phyloP scores from a whole-genome alignment of 306 rosid genomes.

The Cicer yamashitae region DNA sequence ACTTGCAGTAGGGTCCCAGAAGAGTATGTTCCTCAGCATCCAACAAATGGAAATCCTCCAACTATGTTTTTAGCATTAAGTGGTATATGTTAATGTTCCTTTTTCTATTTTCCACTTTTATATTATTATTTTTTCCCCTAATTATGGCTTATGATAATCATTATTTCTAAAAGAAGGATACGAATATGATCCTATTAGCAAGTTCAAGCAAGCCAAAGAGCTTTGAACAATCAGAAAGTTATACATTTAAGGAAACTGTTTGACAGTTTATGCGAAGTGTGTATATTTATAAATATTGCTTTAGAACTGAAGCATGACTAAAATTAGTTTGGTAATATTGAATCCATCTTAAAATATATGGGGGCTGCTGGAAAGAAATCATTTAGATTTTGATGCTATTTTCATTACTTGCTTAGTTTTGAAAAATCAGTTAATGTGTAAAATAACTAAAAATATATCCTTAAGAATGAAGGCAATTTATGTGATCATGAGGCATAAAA shows the following conservation, averaged over 20 bases:
- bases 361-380: constrained; percentile 30
- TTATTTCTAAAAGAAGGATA: not conserved
- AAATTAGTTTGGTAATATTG: constrained; percentile 30
- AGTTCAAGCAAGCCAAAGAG: constrained; percentile 37
- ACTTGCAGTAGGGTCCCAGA: constrained; percentile 84
- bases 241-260: constrained; percentile 1
- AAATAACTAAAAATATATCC: constrained; percentile 20
- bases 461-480: constrained; percentile 9
- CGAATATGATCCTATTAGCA: constrained; percentile 4
- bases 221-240: not conserved
- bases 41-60: constrained; percentile 96
- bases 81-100: constrained; percentile 53
- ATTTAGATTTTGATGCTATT: constrained; percentile 30
- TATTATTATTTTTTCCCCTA: not conserved
- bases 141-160: constrained; percentile 14
- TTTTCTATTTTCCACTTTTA: constrained; percentile 29
- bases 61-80: constrained; percentile 72
- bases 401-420: constrained; percentile 10
- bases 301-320: constrained; percentile 18
- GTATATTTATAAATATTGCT: not conserved
- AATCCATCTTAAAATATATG: constrained; percentile 24
- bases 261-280: constrained; percentile 1
- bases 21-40: constrained; percentile 82
- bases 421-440: not conserved
- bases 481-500: constrained; percentile 17